These are phyloP conservation scores for Marasmius tenuissimus DNA, from an alignment of 1,284 basidiomycete species.

Conservation along the genomic window DNA sequence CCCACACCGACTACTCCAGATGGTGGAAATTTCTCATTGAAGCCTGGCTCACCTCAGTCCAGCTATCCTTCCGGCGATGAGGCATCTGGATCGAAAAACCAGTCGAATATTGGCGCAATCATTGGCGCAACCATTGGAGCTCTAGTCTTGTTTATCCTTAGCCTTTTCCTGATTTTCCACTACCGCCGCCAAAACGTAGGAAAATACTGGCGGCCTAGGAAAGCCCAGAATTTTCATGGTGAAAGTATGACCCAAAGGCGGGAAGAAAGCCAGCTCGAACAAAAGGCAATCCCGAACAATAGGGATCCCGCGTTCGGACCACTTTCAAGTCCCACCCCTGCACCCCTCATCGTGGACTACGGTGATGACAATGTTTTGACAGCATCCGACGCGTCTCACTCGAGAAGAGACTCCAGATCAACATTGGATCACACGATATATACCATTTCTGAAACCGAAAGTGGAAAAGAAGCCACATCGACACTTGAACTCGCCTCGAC, in stretches of 20 bases:
- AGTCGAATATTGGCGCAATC: background rate
- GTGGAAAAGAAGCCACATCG: background rate
- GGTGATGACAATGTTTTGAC: too few relatives aligned
- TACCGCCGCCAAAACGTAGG: background rate
- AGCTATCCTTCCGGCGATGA: too few relatives aligned
- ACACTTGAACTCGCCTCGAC: background rate
- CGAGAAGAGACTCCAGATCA: background rate
- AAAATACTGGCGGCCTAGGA: background rate
- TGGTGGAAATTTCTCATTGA: too few relatives aligned
- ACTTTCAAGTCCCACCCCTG: background rate
- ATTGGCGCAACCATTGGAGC: background rate
- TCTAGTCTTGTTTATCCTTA: background rate
- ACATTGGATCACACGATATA: background rate
- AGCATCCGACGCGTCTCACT: too few relatives aligned
- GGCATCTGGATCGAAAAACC: too few relatives aligned
- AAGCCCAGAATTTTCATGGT: background rate
- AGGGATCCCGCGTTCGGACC: background rate
- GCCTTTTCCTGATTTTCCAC: background rate
- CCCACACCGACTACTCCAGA: too few relatives aligned
- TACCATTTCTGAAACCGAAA: background rate
- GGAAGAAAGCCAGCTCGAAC: background rate
- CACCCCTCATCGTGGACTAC: background rate
- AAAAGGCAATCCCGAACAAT: background rate
- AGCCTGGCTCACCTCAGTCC: too few relatives aligned
- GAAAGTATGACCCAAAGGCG: background rate